Evolutionary conservation across 129 eudicot species (phyloP).

Genomic region (Arctium lappa): DNA sequence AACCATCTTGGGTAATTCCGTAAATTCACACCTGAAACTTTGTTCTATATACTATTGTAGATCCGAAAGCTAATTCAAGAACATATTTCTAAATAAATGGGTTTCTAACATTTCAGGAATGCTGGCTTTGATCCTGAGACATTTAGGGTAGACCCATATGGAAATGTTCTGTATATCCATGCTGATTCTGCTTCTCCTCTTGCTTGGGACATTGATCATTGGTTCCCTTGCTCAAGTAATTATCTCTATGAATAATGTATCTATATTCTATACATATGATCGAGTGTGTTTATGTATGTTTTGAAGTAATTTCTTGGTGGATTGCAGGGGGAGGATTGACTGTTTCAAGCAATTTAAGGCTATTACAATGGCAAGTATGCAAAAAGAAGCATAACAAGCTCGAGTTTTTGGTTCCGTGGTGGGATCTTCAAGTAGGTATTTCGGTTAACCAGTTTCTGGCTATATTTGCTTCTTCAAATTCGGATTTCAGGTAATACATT

Average conservation of each 20-base stretch:
- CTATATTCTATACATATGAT: not conserved
- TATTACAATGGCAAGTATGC: constrained; percentile 96
- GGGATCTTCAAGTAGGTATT: constrained; percentile 94
- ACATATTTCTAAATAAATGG: not conserved
- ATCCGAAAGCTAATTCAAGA: not conserved
- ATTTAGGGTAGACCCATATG: constrained; percentile 93
- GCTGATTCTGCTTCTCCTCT: constrained; percentile 96
- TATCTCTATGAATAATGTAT: not conserved
- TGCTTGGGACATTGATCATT: constrained; percentile 95
- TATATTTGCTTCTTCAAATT: constrained; percentile 84
- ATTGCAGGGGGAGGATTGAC: constrained; percentile 92
- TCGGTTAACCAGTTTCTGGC: constrained; percentile 91
- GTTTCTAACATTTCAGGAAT: constrained; percentile 50
- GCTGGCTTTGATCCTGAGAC: constrained; percentile 96
- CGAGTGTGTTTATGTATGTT: not conserved
- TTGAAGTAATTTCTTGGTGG: not conserved
- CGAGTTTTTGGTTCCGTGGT: constrained; percentile 95
- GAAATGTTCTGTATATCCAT: constrained; percentile 86
- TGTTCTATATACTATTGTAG: not conserved
- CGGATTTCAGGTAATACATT: constrained; percentile 73
- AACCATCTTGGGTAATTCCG: constrained; percentile 80
- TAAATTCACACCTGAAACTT: not conserved
- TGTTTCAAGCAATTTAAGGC: constrained; percentile 82
- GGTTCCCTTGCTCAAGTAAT: constrained; percentile 98
- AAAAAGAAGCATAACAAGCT: constrained; percentile 78